Evolutionary conservation across 2,329 filamentous ascomycete genomes (phyloP), one percentile per base, ranked within the genome.

Genomic region (Sporothrix inflata): DNA sequence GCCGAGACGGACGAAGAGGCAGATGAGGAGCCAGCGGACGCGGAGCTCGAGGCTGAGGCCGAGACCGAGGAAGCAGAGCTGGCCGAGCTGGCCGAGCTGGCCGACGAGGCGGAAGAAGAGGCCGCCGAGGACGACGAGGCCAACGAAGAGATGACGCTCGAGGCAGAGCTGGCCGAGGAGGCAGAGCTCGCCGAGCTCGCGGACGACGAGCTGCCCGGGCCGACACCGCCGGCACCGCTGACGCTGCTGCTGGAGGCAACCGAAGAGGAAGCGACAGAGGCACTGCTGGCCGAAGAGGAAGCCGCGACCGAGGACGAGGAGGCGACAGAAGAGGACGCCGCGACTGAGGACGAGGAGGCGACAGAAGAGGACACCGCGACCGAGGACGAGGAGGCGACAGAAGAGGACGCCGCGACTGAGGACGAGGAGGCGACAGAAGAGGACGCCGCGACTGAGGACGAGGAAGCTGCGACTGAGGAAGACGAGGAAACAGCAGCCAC

Each of bases 11-110:
- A n/a, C n/a, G n/a, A n/a, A n/a, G 51, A 51, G 14, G 14, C 4
- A 11, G 70, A 67, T 11, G 69, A 55, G 30, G 69, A 71, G 49
- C 24, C 40, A 49, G 24, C 24, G 0, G 66, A 69, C 12, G 16
- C 4, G 42, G 12, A 57, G 70, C 55, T 19, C 14, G 55, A 61
- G 19, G 12, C 24, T 8, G 53, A 45, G 38, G 34, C 42, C 14
- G 70, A 66, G 34, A 21, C 57, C 57, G 57, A 40, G 4, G 34
- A 40, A 4, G 34, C 57, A 21, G 34, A 63, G 57, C 34, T 40
- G 30, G 30, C 55, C 11, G 60, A 63, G 34, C 34, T 42, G 9
- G 61, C 55, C 42, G 55, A 60, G 21, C 21, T 27, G 53, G 53
- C 53, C 27, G 53, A 45, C 12, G 42, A 12, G 11, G 40, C 42